Evolutionary conservation across 2,329 filamentous ascomycete genomes (phyloP), one percentile per base, ranked within the genome.

Genomic region (Aspergillus tubingensis): DNA sequence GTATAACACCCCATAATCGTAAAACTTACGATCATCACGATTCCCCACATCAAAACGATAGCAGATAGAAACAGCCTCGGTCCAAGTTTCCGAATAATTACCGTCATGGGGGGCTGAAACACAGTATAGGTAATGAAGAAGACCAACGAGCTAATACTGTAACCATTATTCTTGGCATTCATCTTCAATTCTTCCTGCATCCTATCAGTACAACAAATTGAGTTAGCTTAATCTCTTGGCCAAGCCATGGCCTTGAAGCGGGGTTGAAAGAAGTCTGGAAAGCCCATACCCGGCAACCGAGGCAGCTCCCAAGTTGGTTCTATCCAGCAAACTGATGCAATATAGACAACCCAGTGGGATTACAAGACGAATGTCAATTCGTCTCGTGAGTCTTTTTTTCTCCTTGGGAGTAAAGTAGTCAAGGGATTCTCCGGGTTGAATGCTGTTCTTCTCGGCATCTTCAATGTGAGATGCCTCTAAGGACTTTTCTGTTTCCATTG

Each of bases 161-260:
- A 60, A 4, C 60, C 62, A 47, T 62, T 64, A 41, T 64, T 64
- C 15, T 60, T 58, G n/a, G 60, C 60, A 23, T 64, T 59, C 62
- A 64, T 64, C 13, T 60, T 38, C 17, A 64, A 51, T 2, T 60
- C 60, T 8, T 15, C 49, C 39, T 61, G 62, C 62, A 64, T 64
- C 50, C 62, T 64, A 48, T 10, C n/a, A 23, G 32, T 36, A 36
- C 49, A 27, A 2, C 2, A 36, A 36, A 15, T 15, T 36, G 32
- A 36, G 32, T 36, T 36, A 36, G 32, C 32, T 36, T 36, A 36
- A 36, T 36, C 32, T 36, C 32, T 44, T 44, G 13, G 41, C 41
- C 41, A 23, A 44, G 19, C 11, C 41, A 13, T 15, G 41, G 41
- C 41, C 41, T 5, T 44, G 41, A 23, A 44, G 41, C 41, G 41